Evolutionary conservation across 2,329 filamentous ascomycete genomes (phyloP).

Genomic region (Aquanectria penicillioides): DNA sequence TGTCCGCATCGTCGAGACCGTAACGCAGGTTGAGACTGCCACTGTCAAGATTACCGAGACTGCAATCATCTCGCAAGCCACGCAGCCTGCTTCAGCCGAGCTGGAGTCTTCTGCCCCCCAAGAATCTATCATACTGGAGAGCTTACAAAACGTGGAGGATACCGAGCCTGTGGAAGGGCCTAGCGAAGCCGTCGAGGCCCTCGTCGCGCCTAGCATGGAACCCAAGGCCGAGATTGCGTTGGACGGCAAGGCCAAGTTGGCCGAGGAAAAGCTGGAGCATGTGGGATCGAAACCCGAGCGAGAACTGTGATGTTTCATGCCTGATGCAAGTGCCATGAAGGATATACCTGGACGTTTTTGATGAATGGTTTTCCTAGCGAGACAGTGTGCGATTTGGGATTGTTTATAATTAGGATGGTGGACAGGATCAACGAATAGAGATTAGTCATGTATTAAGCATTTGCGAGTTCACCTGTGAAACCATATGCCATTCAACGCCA

Average conservation of each 20-base stretch:
- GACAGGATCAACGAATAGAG: slow-evolving; percentile 15
- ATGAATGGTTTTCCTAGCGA: slow-evolving; percentile 33
- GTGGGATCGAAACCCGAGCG: slow-evolving; percentile 19
- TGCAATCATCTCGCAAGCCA: slow-evolving; percentile 40
- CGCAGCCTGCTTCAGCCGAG: slow-evolving; percentile 18
- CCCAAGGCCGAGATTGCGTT: no score
- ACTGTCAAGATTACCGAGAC: slow-evolving; percentile 43
- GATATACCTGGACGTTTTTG: slow-evolving; percentile 41
- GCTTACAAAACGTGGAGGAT: no score
- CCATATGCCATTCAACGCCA: slow-evolving; percentile 15
- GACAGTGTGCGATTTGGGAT: slow-evolving; percentile 34
- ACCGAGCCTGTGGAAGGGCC: no score
- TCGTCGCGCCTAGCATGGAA: no score
- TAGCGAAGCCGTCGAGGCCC: no score
- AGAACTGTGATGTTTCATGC: slow-evolving; percentile 36
- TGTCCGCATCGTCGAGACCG: slow-evolving; percentile 49
- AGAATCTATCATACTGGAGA: no score
- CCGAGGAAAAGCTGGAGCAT: not conserved
- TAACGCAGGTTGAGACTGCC: slow-evolving; percentile 47
- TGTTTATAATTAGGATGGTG: slow-evolving; percentile 33
- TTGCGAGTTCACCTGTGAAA: not conserved
- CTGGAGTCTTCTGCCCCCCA: no score
- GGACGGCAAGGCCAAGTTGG: slow-evolving; percentile 2
- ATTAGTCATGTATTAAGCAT: no score
- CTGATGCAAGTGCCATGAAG: slow-evolving; percentile 40